Evolutionary conservation across 1,139 yeast genomes (phyloP).

Genomic region (Yamadazyma epiphylla): DNA sequence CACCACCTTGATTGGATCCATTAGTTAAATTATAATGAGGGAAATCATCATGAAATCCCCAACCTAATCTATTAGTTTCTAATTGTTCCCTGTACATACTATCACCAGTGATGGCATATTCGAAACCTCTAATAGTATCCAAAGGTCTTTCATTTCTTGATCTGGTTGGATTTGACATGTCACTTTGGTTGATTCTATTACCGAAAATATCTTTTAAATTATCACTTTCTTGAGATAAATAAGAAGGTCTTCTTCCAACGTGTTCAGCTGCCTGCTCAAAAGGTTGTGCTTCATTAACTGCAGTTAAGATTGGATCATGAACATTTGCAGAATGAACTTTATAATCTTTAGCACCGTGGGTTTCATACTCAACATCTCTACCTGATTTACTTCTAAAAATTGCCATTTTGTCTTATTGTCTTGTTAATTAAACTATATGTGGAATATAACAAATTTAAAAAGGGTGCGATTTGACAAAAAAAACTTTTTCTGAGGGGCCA

Average conservation of each 20-base stretch:
- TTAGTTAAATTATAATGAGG: slow-evolving; percentile 31
- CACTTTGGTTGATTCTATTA: slow-evolving; percentile 66
- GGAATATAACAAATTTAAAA: too few species aligned
- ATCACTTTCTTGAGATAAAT: slow-evolving; percentile 36
- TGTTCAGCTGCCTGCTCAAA: slow-evolving; percentile 70
- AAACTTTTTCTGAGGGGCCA: too few species aligned
- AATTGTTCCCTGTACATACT: slow-evolving; percentile 69
- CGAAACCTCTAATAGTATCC: slow-evolving; percentile 90
- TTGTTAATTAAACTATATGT: too few species aligned
- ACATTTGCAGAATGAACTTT: slow-evolving; percentile 59
- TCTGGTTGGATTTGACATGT: slow-evolving; percentile 88
- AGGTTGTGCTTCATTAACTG: slow-evolving; percentile 94
- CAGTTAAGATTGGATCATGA: slow-evolving; percentile 85
- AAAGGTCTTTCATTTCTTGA: slow-evolving; percentile 90
- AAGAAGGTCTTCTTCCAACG: slow-evolving; percentile 33
- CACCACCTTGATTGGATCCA: slow-evolving; percentile 8
- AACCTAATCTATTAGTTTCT: slow-evolving; percentile 75
- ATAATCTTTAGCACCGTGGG: slow-evolving; percentile 22
- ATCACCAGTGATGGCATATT: slow-evolving; percentile 91
- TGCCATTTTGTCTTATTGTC: too few species aligned
- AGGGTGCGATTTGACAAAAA: too few species aligned
- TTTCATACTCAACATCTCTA: slow-evolving; percentile 35
- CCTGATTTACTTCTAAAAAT: slow-evolving; percentile 38
- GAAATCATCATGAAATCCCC: slow-evolving; percentile 59
- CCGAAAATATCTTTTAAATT: slow-evolving; percentile 82